Conservation (phyloP, 2,329 filamentous ascomycete genomes). For the Cladophialophora immunda region DNA sequence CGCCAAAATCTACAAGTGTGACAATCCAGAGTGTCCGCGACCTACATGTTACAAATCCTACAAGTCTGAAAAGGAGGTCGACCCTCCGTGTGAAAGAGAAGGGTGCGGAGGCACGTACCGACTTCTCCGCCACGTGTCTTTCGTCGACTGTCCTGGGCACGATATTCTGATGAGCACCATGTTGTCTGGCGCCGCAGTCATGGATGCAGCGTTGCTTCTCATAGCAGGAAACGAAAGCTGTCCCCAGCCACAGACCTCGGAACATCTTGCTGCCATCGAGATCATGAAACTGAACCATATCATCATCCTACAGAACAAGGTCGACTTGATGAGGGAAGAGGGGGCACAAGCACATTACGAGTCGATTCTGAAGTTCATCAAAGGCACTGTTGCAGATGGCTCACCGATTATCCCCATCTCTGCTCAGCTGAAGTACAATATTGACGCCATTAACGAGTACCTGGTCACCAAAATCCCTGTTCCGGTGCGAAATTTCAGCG, state of each 20-base stretch:
- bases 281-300: conserved; percentile 99
- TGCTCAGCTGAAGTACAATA: conserved; percentile 99
- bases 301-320: conserved; percentile 99
- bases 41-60: conserved; percentile 96
- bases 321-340: conserved; percentile 97
- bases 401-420: conserved; percentile 96
- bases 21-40: conserved; percentile 87
- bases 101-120: conserved; percentile 89
- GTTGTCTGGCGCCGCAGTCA: conserved; percentile 98
- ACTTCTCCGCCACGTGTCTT: conserved; percentile 92
- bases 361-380: conserved; percentile 97
- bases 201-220: conserved; percentile 95
- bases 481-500: conserved; percentile 86
- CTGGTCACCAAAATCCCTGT: conserved; percentile 96
- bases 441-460: conserved; percentile 96
- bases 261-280: conserved; percentile 98
- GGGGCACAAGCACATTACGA: conserved; percentile 93
- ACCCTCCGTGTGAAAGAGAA: conserved; percentile 93
- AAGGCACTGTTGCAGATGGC: conserved; percentile 94
- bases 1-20: conserved; percentile 99
- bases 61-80: conserved; percentile 99
- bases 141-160: conserved; percentile 98
- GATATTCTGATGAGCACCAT: conserved; percentile 99
- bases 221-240: conserved; percentile 99
- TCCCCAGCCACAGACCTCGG: conserved; percentile 97